A percentile compares a stretch with the other conserved stretches of the same genome.
Conservation (phyloP, 2,329 filamentous ascomycete genomes). For the Rutstroemia sp. region DNA sequence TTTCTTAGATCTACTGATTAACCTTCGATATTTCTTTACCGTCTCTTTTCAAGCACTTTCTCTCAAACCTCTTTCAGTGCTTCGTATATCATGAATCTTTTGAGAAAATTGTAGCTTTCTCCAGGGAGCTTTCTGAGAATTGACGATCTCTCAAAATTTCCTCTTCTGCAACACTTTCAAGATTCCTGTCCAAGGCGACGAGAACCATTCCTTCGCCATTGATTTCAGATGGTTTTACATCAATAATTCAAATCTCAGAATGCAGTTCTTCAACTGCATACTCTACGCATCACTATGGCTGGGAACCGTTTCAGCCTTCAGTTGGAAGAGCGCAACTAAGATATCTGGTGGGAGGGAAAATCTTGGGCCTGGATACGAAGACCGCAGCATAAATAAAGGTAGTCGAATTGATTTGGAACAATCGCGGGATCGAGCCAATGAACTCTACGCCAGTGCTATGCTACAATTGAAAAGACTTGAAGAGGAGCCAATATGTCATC, state of each 20-base stretch:
- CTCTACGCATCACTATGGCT: not conserved
- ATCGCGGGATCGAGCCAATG: slow-evolving; percentile 17
- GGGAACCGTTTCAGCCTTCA: not conserved
- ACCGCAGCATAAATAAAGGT: not conserved
- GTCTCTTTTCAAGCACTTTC: not conserved
- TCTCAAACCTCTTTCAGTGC: too few relatives aligned
- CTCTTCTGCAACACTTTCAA: too few relatives aligned
- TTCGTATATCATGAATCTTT: too few relatives aligned
- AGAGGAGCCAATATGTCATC: slow-evolving; percentile 28
- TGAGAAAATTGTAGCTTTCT: not conserved
- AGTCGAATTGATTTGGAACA: slow-evolving; percentile 18
- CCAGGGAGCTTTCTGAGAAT: not conserved
- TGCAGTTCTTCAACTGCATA: not conserved
- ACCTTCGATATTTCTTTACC: not conserved
- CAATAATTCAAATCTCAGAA: not conserved
- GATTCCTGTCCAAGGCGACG: too few relatives aligned
- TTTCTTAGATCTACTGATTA: not conserved
- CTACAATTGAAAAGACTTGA: slow-evolving; percentile 26
- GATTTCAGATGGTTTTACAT: too few relatives aligned
- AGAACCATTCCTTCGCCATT: too few relatives aligned
- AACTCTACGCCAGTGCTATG: slow-evolving; percentile 28
- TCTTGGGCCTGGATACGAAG: not conserved
- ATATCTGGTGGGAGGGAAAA: not conserved
- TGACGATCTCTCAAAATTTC: not conserved
- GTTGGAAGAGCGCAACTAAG: slow-evolving; percentile 1